phyloP scores from a whole-genome alignment of 345 rosid genomes.

The Odontarrhena argentea region DNA sequence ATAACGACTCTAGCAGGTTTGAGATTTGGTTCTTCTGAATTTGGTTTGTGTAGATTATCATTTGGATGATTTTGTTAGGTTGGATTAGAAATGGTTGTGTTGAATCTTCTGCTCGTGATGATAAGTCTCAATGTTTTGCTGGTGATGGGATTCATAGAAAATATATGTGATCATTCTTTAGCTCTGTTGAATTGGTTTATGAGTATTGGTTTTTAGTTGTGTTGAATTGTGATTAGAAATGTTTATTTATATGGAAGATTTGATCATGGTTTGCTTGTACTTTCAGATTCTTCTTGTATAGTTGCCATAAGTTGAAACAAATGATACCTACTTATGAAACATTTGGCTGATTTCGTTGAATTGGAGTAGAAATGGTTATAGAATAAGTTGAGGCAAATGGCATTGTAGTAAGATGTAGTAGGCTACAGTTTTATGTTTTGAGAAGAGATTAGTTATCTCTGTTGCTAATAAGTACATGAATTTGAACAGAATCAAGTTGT shows the following conservation, averaged over 20 bases:
- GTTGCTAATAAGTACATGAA: not conserved
- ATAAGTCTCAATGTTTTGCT: not conserved
- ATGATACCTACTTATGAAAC: too few species aligned
- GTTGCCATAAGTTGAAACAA: too few species aligned
- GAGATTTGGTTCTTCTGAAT: not conserved
- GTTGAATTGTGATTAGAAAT: too few species aligned
- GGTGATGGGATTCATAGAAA: not conserved
- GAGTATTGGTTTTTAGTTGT: too few species aligned
- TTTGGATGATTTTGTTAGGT: too few species aligned
- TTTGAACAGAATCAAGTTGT: constrained; percentile 57
- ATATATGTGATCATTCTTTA: not conserved
- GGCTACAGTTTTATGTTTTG: too few species aligned
- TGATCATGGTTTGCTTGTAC: too few species aligned
- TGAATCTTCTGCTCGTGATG: not conserved
- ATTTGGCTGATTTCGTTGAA: not conserved
- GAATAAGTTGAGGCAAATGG: not conserved
- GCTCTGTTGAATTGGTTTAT: not conserved
- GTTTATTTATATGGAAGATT: too few species aligned
- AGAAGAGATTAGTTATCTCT: not conserved
- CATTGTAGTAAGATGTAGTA: too few species aligned
- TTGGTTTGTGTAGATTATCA: too few species aligned
- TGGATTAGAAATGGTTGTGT: not conserved
- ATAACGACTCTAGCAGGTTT: constrained; percentile 64
- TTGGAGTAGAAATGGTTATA: not conserved
- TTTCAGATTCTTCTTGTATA: too few species aligned